Evolutionary conservation across 2,329 filamentous ascomycete species (phyloP), one percentile per base, ranked within the genome.

Genomic region (Penicillium brasilianum): DNA sequence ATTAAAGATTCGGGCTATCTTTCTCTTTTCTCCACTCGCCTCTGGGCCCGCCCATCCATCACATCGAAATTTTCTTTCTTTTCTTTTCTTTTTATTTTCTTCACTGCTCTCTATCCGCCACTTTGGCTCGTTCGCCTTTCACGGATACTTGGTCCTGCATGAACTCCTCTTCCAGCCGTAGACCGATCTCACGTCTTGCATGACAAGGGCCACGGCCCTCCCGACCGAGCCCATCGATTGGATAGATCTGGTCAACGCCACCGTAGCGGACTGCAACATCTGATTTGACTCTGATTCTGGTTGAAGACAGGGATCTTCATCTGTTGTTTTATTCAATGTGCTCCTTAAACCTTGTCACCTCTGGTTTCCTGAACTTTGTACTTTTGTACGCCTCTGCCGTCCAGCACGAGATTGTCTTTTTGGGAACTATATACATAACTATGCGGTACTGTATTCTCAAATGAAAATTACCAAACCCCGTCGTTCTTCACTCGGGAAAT

Each of bases 401-500:
- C 39, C 20, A 39, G 11, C 2, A 34, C 11, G 8, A 34, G 8
- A 34, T 34, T 34, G 8, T 43, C 18, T 13, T 43, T 43, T 18
- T 20, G 13, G 1, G 39, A 43, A 20, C 13, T 14, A 11, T 36
- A 36, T 10, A 28, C 3, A 5, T 36, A 13, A 36, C 11, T 36
- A 13, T 14, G n/a, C n/a, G n/a, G n/a, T n/a, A 36, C 20, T 36
- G 16, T 1, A 22, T 37, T 1, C 16, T 1, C 16, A 39, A 55
- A 37, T 54, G 55, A 60, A 58, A 65, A 65, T 57, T 57, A 55
- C 63, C 30, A n/a, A 32, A 53, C 36, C 54, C 62, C 18, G 49
- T 57, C 51, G 62, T 63, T 63, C 61, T 61, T 59, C 63, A 65
- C 58, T 22, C 48, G 13, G 55, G 49, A 30, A 37, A 53, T n/a